A percentile compares a stretch with the other conserved stretches of the same genome.
Evolutionary conservation across 1,139 yeast genomes (phyloP).

Genomic region (Lodderomyces orthopsilosis): DNA sequence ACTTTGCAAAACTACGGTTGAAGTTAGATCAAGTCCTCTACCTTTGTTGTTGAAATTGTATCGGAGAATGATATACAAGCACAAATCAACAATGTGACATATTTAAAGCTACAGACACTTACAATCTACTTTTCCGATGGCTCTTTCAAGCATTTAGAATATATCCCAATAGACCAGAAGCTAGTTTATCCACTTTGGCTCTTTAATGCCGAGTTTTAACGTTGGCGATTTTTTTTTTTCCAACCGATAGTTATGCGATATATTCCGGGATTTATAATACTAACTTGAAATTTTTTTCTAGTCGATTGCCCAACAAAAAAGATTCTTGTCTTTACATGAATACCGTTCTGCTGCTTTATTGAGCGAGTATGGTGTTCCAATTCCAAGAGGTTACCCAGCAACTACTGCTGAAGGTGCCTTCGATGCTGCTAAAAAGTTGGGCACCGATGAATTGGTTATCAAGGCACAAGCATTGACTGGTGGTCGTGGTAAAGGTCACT

Average conservation of each 20-base stretch:
- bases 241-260: not conserved
- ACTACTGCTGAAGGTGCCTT: slow-evolving; percentile 86
- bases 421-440: slow-evolving; percentile 64
- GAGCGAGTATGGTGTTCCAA: slow-evolving; percentile 79
- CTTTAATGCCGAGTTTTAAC: not conserved
- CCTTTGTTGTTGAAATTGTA: not conserved
- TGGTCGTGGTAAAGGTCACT: slow-evolving; percentile 99
- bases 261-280: not conserved
- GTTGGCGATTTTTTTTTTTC: slow-evolving; percentile 1
- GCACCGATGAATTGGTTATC: slow-evolving; percentile 80
- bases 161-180: too few relatives aligned
- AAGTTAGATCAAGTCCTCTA: not conserved
- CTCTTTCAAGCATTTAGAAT: too few relatives aligned
- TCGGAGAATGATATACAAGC: not conserved
- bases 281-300: slow-evolving; percentile 7
- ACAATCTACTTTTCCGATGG: not conserved
- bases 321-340: slow-evolving; percentile 90
- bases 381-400: slow-evolving; percentile 91
- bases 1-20: not conserved
- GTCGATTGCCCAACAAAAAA: slow-evolving; percentile 36
- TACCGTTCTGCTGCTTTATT: slow-evolving; percentile 91
- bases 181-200: not conserved
- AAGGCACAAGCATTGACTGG: slow-evolving; percentile 99
- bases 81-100: too few relatives aligned
- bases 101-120: not conserved